Evolutionary conservation across 2,329 filamentous ascomycete species (phyloP).

Genomic region (Teratosphaeria destructans): DNA sequence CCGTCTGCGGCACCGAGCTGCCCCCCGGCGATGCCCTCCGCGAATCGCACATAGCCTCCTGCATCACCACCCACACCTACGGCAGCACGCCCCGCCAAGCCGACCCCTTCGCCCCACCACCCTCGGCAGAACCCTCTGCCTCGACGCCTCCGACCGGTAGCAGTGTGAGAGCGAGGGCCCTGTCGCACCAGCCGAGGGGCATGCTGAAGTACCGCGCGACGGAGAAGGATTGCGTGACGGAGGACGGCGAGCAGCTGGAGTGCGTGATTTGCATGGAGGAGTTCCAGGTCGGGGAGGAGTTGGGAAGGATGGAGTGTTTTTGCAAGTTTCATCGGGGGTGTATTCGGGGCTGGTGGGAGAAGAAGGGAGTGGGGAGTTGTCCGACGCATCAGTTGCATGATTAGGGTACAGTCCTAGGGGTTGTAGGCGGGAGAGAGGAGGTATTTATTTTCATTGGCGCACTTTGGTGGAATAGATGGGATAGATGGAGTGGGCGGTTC

Average conservation of each 20-base stretch:
- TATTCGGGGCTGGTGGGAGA: conserved; percentile 51
- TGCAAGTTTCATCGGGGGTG: conserved; percentile 55
- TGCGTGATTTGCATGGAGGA: conserved; percentile 58
- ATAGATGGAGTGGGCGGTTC: neutral
- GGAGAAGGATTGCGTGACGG: conserved; percentile 52
- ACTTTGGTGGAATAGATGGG: neutral
- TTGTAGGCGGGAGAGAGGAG: too few species aligned
- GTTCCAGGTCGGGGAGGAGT: conserved; percentile 48
- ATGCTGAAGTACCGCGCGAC: conserved; percentile 48
- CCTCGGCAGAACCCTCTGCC: conserved; percentile 9
- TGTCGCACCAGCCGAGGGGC: conserved; percentile 25
- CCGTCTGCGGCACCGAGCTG: conserved; percentile 63
- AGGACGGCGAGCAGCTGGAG: conserved; percentile 41
- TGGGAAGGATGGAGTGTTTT: conserved; percentile 51
- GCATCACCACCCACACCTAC: conserved; percentile 20
- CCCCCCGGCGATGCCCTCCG: conserved; percentile 42
- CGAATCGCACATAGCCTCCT: conserved; percentile 33
- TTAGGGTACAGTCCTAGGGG: conserved; percentile 4
- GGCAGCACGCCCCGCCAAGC: conserved; percentile 1
- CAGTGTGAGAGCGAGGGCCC: conserved; percentile 13
- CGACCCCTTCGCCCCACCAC: conserved; percentile 6
- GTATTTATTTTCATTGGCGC: neutral
- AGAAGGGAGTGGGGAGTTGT: conserved; percentile 45
- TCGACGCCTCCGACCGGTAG: neutral
- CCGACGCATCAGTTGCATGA: conserved; percentile 47